A percentile compares a stretch with the other conserved stretches of the same genome.
These are phyloP conservation scores for Calonectria multiphialidica DNA, from an alignment of 2,329 filamentous ascomycete genomes.

Conservation along the genomic window DNA sequence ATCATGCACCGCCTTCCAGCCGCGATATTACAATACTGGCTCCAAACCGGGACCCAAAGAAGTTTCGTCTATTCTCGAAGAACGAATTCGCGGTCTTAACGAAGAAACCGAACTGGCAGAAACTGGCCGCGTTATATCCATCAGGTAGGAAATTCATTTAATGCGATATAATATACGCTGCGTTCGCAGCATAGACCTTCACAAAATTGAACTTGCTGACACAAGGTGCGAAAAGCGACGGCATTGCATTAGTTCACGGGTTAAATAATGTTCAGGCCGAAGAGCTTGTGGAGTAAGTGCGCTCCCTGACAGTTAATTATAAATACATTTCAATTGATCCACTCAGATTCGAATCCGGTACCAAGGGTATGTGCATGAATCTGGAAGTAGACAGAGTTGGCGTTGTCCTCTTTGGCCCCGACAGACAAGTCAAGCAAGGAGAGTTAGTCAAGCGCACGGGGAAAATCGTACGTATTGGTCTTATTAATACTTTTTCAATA, in stretches of 20 bases:
- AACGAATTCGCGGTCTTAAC: no score
- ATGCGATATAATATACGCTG: no score
- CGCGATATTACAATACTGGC: no score
- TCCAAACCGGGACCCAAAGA: no score
- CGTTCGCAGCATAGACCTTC: no score
- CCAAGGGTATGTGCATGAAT: conserved; percentile 99
- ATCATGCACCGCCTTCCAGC: no score
- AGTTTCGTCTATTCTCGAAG: no score
- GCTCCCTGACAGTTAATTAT: conserved; percentile 18
- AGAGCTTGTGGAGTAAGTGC: conserved; percentile 97
- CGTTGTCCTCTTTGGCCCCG: conserved; percentile 99
- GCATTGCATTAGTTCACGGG: conserved; percentile 99
- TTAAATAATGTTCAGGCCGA: conserved; percentile 99
- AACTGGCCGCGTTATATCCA: no score
- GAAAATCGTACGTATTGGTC: conserved; percentile 95
- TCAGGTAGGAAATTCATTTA: no score
- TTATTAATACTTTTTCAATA: not conserved
- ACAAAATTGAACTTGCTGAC: no score
- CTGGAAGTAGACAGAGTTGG: conserved; percentile 99
- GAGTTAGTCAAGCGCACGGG: conserved; percentile 99
- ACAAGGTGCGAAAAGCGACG: no score
- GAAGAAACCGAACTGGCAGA: no score
- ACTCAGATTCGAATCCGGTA: conserved; percentile 94
- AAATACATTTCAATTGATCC: conserved; percentile 27
- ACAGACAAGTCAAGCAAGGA: conserved; percentile 99